These are phyloP conservation scores for Cryptococcus neoformans DNA, from an alignment of 1,284 basidiomycete genomes.

Conservation along the genomic window DNA sequence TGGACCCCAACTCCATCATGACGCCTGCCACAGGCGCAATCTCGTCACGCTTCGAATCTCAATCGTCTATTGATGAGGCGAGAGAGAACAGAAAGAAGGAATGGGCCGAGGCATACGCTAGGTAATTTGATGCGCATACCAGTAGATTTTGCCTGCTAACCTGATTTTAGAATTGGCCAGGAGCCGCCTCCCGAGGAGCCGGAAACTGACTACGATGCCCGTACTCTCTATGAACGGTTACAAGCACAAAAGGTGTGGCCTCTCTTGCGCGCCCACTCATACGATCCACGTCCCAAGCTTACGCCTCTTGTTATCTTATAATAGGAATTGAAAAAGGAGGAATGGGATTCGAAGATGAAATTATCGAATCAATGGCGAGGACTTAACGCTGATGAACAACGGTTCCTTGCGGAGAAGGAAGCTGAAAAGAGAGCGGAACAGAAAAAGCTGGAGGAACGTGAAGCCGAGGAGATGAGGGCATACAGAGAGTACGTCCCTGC, in stretches of 20 bases:
- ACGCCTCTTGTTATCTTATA: conserved; percentile 5
- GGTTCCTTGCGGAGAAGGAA: conserved; percentile 78
- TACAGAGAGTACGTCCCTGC: conserved; percentile 64
- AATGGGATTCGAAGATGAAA: conserved; percentile 91
- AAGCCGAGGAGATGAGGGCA: conserved; percentile 72
- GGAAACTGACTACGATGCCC: conserved; percentile 71
- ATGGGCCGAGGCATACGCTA: conserved; percentile 88
- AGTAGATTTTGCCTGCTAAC: neutral
- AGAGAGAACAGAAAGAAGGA: conserved; percentile 73
- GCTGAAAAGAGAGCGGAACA: conserved; percentile 74
- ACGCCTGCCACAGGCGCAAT: conserved; percentile 28
- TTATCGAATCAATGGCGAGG: conserved; percentile 90
- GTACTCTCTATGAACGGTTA: conserved; percentile 71
- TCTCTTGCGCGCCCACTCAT: neutral
- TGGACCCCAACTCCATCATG: conserved; percentile 22
- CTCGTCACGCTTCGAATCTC: conserved; percentile 57
- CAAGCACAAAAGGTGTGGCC: conserved; percentile 30
- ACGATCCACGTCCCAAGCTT: neutral
- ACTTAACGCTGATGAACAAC: conserved; percentile 82
- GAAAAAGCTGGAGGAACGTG: conserved; percentile 64
- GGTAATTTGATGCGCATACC: conserved; percentile 52
- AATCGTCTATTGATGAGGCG: conserved; percentile 76
- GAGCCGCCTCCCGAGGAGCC: conserved; percentile 70
- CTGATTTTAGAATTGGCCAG: conserved; percentile 65
- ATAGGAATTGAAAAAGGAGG: conserved; percentile 82